Percentiles rank a stretch among this genome's conserved stretches.
phyloP scores from a whole-genome alignment of 257 asterid species.

The Echites panduratus region DNA sequence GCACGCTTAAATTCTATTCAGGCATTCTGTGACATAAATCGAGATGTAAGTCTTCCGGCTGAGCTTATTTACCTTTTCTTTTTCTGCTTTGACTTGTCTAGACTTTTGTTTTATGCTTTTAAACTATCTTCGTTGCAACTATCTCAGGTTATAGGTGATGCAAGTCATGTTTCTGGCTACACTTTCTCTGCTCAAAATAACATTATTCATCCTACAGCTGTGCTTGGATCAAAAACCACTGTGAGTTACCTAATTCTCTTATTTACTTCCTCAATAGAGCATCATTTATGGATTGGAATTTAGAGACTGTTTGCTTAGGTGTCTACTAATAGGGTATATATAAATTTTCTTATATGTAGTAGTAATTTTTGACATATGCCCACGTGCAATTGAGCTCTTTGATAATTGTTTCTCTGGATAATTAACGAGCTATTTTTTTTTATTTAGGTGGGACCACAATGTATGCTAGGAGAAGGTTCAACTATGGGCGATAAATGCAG shows the following conservation, averaged over 20 bases:
- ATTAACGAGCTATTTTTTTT: conserved; percentile 16
- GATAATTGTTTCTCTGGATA: neutral
- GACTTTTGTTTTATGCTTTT: neutral
- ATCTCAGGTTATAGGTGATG: conserved; percentile 83
- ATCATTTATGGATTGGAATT: neutral
- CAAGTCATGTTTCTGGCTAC: conserved; percentile 78
- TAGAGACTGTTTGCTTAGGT: neutral
- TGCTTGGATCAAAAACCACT: conserved; percentile 81
- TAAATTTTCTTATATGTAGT: conserved; percentile 6
- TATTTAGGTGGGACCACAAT: conserved; percentile 91
- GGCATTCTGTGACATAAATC: conserved; percentile 81
- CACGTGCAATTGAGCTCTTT: neutral
- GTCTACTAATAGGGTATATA: neutral
- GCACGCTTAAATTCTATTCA: conserved; percentile 80
- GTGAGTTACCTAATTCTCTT: conserved; percentile 40
- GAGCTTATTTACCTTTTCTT: conserved; percentile 14
- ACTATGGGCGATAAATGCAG: conserved; percentile 97
- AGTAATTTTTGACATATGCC: conserved; percentile 5
- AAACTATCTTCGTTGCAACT: conserved; percentile 12
- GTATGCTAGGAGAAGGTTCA: conserved; percentile 95
- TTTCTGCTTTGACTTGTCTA: neutral
- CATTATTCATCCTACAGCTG: conserved; percentile 71
- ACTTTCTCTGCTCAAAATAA: conserved; percentile 81
- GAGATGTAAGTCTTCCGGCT: conserved; percentile 60
- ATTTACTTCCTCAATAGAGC: neutral